Evolutionary conservation across 306 rosid species (phyloP), one percentile per base, ranked within the genome.

Genomic region (Sphenostylis stenocarpa): DNA sequence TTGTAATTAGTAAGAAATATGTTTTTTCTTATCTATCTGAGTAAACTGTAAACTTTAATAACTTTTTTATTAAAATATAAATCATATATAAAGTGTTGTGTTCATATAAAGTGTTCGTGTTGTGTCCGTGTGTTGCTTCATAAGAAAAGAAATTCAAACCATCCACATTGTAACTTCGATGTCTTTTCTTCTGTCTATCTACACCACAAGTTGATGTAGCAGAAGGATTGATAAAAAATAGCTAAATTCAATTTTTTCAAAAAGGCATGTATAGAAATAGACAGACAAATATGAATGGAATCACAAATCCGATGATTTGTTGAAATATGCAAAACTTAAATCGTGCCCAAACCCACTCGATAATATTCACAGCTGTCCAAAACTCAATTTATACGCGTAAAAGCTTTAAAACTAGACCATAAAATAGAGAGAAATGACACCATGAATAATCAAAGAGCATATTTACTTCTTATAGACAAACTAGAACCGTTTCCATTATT

Each of bases 401-500:
- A 60, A 29, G 23, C 67, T 7, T 6, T 12, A 31, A 31, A 31
- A 61, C 10, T 3, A 61, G 67, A 61, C 16, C 45, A 62, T 33
- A 62, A 17, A 62, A 63, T 63, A 12, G 28, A 65, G 24, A 33
- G 31, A 19, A 58, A 7, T 14, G 39, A 9, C 17, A 78, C 76
- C 76, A 39, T 41, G 47, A 41, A 44, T 7, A 33, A 44, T 61
- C 81, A 69, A 78, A 74, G 26, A 14, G 13, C 57, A 75, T 4
- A 48, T 39, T 15, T 26, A 60, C 19, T 51, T 71, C 24, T 38
- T 66, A 61, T 29, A 51, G 63, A 84, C 41, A 44, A 43, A 75
- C 71, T 71, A 72, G 68, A 57, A 57, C 23, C 19, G 17, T 66
- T 36, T 70, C 70, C 57, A 55, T 60, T 15, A 41, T 62, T 82